Evolutionary conservation across 345 rosid species (phyloP).

Genomic region (Excoecaria agallocha): DNA sequence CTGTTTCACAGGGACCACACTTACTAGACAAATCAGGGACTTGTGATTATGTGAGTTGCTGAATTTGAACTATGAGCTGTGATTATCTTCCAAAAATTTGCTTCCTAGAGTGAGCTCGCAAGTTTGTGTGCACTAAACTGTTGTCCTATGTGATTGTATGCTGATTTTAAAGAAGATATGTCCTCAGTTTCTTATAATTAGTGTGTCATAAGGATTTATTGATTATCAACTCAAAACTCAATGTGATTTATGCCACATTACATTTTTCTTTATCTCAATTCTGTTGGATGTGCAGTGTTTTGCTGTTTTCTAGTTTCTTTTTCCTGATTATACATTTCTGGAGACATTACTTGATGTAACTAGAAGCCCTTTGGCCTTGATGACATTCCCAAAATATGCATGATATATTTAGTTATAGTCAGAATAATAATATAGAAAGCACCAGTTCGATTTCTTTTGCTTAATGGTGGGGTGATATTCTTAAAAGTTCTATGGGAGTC

Average conservation of each 20-base stretch:
- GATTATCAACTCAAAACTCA: neutral
- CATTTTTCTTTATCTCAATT: neutral
- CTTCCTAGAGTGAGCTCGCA: neutral
- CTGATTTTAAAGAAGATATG: neutral
- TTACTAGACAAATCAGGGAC: slow-evolving; percentile 53
- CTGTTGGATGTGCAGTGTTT: neutral
- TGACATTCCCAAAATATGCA: neutral
- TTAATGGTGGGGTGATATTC: neutral
- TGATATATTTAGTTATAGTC: neutral
- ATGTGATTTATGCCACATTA: no score
- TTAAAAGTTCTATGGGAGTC: neutral
- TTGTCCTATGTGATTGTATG: neutral
- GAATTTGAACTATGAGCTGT: slow-evolving; percentile 15
- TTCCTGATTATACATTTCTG: neutral
- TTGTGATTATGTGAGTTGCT: slow-evolving; percentile 72
- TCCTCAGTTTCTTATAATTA: neutral
- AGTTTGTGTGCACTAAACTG: neutral
- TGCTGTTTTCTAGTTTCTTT: neutral
- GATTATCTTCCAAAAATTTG: slow-evolving; percentile 7
- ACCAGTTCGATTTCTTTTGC: neutral
- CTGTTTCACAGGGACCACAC: slow-evolving; percentile 62
- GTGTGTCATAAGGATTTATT: neutral
- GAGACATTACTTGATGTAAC: neutral
- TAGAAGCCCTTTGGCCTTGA: neutral
- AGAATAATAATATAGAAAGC: neutral